Evolutionary conservation across 2,329 filamentous ascomycete genomes (phyloP), one percentile per base, ranked within the genome.

Genomic region (Colletotrichum australisinense): DNA sequence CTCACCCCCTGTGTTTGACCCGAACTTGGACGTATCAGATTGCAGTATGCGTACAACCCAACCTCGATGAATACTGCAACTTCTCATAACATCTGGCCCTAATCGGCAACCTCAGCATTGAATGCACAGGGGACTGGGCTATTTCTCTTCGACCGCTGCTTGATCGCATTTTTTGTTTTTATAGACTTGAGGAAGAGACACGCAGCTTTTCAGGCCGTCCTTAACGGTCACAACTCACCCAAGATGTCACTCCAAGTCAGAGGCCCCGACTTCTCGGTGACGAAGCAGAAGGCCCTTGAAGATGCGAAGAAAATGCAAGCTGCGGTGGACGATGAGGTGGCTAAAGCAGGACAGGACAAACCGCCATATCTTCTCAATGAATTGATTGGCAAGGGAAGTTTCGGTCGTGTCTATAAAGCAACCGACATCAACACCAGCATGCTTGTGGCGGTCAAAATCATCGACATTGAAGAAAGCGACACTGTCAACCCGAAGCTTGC

Each of bases 381-480:
- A 80, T 85, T 94, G 68, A 94, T 94, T 76, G 93, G 93, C 69
- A 94, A 94, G 79, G 93, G 93, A 56, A 91, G 90, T 74, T 94
- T 93, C 79, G 93, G 93, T 2, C 89, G 92, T 46, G 93, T 95
- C 19, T 95, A 93, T 83, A 94, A 93, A 81, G 92, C 87, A 38
- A 85, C 82, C 22, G 82, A 85, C 24, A 72, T 84, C 53, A 84
- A 82, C 58, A 85, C 84, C 3, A 83, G 84, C 53, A 81, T 88
- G 75, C 83, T 94, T 26, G 93, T 95, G 28, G 93, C 93, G 22
- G 89, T 95, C 79, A 95, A 97, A 83, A 95, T 95, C 77, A 94
- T 95, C 78, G 93, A 95, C 80, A 93, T 96, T 59, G 94, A 97
- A 78, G 93, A 93, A 78, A 89, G 90, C 76, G 94, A 96, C 81